Conservation (phyloP, 306 rosid species). For the Inga oerstediana region DNA sequence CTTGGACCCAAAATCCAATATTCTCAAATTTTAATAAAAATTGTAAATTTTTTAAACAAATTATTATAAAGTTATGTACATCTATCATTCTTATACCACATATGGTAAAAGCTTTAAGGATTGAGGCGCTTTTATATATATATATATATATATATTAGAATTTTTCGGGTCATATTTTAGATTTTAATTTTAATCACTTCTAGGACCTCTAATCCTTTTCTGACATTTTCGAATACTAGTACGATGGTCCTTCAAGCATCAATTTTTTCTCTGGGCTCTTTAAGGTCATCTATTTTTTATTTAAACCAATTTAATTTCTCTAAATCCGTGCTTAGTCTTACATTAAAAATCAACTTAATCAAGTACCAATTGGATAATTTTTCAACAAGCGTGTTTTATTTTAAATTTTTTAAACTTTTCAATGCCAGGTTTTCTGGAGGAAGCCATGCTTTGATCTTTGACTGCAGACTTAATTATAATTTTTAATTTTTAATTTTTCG, state of each 20-base stretch:
- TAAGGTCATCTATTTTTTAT: not conserved
- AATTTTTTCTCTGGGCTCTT: not conserved
- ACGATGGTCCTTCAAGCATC: not conserved
- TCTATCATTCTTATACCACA: accelerated
- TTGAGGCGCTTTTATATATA: too few relatives aligned
- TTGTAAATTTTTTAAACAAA: too few relatives aligned
- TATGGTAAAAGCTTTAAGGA: too few relatives aligned
- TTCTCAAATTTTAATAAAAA: not conserved
- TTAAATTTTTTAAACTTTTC: too few relatives aligned
- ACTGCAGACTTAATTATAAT: not conserved
- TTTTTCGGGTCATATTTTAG: too few relatives aligned
- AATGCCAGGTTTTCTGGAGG: not conserved
- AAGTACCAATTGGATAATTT: too few relatives aligned
- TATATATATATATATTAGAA: too few relatives aligned
- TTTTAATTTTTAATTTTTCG: not conserved
- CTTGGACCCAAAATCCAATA: too few relatives aligned
- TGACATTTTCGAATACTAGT: too few relatives aligned
- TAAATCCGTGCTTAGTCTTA: not conserved
- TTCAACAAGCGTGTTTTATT: not conserved
- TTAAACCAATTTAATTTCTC: not conserved
- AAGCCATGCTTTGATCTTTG: not conserved
- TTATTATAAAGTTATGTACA: too few relatives aligned
- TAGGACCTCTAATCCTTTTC: too few relatives aligned
- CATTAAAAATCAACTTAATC: not conserved
- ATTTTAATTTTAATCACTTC: too few relatives aligned